Conservation (phyloP, 2,329 filamentous ascomycete genomes). For the Cercospora zeae-maydis region DNA sequence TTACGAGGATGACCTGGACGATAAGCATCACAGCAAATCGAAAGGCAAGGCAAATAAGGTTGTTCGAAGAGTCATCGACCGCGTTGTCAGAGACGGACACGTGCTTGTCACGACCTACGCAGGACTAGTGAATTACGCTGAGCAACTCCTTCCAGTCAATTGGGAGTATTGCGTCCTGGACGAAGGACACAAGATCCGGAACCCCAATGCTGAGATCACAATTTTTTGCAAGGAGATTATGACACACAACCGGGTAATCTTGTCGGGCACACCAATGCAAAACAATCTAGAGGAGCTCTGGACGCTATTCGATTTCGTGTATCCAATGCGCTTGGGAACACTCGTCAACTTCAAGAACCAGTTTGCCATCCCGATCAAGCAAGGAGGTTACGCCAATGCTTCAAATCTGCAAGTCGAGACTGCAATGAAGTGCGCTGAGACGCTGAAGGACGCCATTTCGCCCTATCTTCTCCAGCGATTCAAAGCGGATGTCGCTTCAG, state of each 20-base stretch:
- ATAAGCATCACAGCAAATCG: slow-evolving; percentile 27
- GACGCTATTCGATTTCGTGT: slow-evolving; percentile 97
- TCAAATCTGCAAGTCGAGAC: slow-evolving; percentile 93
- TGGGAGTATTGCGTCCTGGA: slow-evolving; percentile 95
- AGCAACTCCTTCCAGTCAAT: slow-evolving; percentile 73
- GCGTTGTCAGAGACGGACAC: slow-evolving; percentile 79
- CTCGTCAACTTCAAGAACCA: slow-evolving; percentile 85
- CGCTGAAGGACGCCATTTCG: slow-evolving; percentile 87
- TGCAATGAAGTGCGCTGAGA: slow-evolving; percentile 89
- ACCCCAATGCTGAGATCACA: slow-evolving; percentile 91
- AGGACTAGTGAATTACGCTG: slow-evolving; percentile 86
- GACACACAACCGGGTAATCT: slow-evolving; percentile 83
- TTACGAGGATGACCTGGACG: slow-evolving; percentile 60
- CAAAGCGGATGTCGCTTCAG: slow-evolving; percentile 89
- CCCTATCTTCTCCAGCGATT: slow-evolving; percentile 89
- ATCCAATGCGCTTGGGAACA: slow-evolving; percentile 90
- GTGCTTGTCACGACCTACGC: slow-evolving; percentile 95
- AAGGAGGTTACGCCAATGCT: slow-evolving; percentile 92
- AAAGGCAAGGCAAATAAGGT: slow-evolving; percentile 60
- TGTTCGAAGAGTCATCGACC: slow-evolving; percentile 75
- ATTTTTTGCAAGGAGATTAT: slow-evolving; percentile 91
- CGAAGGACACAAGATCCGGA: slow-evolving; percentile 96
- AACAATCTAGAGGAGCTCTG: slow-evolving; percentile 94
- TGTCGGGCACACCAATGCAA: slow-evolving; percentile 96
- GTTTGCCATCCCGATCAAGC: slow-evolving; percentile 89